Conservation (phyloP, 2,329 filamentous ascomycete species). For the Aspergillus fumigatus region DNA sequence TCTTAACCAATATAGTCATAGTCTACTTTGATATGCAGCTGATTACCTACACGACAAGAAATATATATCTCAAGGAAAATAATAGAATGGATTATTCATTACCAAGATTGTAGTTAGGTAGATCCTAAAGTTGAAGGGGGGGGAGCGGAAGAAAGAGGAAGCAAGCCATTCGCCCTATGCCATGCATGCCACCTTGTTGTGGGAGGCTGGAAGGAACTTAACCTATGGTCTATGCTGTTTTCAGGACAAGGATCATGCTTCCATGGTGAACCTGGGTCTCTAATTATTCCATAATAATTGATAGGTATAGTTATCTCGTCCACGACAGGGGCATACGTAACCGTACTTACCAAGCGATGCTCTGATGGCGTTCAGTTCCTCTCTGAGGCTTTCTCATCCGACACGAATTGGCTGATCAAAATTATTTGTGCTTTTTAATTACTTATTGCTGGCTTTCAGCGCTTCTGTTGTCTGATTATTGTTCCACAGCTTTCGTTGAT, state of each 20-base stretch:
- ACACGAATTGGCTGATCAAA: not conserved
- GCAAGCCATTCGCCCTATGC: not conserved
- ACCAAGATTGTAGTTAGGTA: constrained; percentile 1
- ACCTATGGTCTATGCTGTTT: constrained; percentile 6
- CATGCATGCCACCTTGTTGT: not conserved
- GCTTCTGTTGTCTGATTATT: not conserved
- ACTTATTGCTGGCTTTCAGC: not conserved
- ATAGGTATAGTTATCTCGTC: too few species aligned
- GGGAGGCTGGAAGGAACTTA: not conserved
- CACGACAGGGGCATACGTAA: not conserved
- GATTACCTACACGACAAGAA: not conserved
- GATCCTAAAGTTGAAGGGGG: constrained; percentile 7
- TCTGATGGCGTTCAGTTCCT: constrained; percentile 9
- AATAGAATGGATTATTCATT: not conserved
- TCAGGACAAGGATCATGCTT: constrained; percentile 3
- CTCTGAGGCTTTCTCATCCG: not conserved
- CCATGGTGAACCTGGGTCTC: not conserved
- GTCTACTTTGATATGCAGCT: not conserved
- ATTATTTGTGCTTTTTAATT: not conserved
- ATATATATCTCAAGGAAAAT: not conserved
- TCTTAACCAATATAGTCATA: not conserved
- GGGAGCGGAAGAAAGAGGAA: not conserved
- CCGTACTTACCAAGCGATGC: not conserved
- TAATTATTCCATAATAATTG: not conserved
- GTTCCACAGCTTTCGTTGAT: not conserved